Evolutionary conservation across 2,329 filamentous ascomycete genomes (phyloP).

Genomic region (Beauveria varroae): DNA sequence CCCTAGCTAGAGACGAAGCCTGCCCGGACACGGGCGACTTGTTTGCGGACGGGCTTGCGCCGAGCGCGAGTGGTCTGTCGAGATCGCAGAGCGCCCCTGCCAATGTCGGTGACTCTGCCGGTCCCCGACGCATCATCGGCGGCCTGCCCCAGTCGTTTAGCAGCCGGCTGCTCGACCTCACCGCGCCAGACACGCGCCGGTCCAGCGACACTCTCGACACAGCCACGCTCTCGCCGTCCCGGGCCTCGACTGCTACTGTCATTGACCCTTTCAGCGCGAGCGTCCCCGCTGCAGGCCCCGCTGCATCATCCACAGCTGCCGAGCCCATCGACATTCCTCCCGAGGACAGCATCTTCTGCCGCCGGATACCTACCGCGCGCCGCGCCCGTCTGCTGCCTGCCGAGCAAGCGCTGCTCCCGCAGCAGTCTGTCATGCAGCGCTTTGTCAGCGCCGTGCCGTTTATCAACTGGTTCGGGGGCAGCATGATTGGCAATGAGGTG

Average conservation of each 20-base stretch:
- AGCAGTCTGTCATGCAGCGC: constrained; percentile 57
- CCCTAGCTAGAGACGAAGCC: constrained; percentile 56
- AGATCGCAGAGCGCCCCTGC: constrained; percentile 31
- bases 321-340: constrained; percentile 24
- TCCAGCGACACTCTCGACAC: constrained; percentile 54
- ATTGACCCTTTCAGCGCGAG: constrained; percentile 23
- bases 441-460: constrained; percentile 60
- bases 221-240: constrained; percentile 39
- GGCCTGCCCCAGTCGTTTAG: constrained; percentile 29
- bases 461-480: constrained; percentile 63
- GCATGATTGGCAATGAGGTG: constrained; percentile 68
- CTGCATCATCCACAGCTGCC: constrained; percentile 13
- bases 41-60: constrained; percentile 24
- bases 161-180: constrained; percentile 31
- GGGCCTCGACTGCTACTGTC: constrained; percentile 39
- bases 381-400: constrained; percentile 58
- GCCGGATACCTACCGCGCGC: constrained; percentile 59
- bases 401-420: constrained; percentile 62
- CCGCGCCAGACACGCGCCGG: constrained; percentile 36
- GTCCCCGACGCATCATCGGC: constrained; percentile 17
- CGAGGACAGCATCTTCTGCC: constrained; percentile 42
- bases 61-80: constrained; percentile 23
- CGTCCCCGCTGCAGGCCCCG: not conserved
- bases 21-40: constrained; percentile 37
- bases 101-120: constrained; percentile 19